Evolutionary conservation across 139 green algal species (phyloP), one percentile per base, ranked within the genome.

Genomic region (Picochlorum sp.): DNA sequence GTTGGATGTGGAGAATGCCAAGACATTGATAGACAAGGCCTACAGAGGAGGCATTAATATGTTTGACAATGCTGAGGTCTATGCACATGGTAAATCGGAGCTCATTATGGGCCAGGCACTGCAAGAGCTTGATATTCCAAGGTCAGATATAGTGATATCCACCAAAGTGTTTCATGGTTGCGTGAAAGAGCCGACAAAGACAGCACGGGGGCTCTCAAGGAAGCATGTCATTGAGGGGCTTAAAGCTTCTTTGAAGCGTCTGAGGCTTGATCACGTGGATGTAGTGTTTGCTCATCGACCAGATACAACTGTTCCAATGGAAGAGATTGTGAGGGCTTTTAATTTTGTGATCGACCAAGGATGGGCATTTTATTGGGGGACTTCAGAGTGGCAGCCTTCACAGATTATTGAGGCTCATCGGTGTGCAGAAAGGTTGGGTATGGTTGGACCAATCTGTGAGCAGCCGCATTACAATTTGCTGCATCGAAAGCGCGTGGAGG

Each of bases 391-490:
- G 88, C 76, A 50, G 18, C 63, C 69, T 1, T 68, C 75, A 54
- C 81, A 95, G 66, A 83, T 95, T n/a, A 10, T 59, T 26, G 24
- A 66, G 14, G 61, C 61, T 26, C 37, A 55, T 20, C 52, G 38
- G 3, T 67, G 92, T 13, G 87, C 88, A 0, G 65, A 88, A 30
- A 64, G 69, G 6, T 66, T 96, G 41, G 73, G 76, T 20, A 64
- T 95, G 10, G 65, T 92, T 13, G 69, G 67, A 1, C 88, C 88
- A 11, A 51, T 67, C 8, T 66, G 86, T 45, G 88, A 95, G 65
- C 88, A 95, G 76, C 83, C 87, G 0, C 75, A 95, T 70, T 95
- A 95, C 83, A 94, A 95, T 74, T 32, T 96, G 16, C 81, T 96
- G 37, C 59, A 84, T 5, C 63, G 88, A 11, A 62, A 83, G 3